Evolutionary conservation across 2,329 filamentous ascomycete genomes (phyloP).

Genomic region (Sclerotinia nivalis): DNA sequence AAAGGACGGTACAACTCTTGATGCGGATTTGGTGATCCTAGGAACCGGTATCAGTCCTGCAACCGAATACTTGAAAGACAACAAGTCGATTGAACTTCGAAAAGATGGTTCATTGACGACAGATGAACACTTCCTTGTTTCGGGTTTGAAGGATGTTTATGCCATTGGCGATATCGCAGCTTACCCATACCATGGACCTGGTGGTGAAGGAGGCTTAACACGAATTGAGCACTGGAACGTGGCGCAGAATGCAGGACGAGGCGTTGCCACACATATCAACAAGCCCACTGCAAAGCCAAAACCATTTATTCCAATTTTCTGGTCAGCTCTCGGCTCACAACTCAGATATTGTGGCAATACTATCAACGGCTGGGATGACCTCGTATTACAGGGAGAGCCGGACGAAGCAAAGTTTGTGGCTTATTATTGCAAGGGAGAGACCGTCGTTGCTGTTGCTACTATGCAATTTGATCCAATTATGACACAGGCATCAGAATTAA

Average conservation of each 20-base stretch:
- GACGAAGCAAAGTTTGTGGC: slow-evolving; percentile 81
- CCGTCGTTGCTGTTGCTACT: slow-evolving; percentile 83
- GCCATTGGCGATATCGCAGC: slow-evolving; percentile 95
- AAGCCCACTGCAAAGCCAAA: slow-evolving; percentile 62
- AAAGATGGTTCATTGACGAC: slow-evolving; percentile 84
- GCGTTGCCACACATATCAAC: slow-evolving; percentile 75
- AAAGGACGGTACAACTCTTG: slow-evolving; percentile 80
- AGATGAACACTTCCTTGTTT: slow-evolving; percentile 76
- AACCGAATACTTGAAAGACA: slow-evolving; percentile 78
- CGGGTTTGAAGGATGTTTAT: slow-evolving; percentile 78
- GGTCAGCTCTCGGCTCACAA: slow-evolving; percentile 89
- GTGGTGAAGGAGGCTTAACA: slow-evolving; percentile 68
- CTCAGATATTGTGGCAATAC: slow-evolving; percentile 93
- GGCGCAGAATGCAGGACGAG: slow-evolving; percentile 86
- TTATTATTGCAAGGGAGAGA: slow-evolving; percentile 85
- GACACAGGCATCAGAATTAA: slow-evolving; percentile 79
- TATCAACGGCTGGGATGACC: slow-evolving; percentile 76
- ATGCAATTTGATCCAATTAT: slow-evolving; percentile 91
- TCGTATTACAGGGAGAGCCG: slow-evolving; percentile 76
- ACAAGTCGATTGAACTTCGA: slow-evolving; percentile 68
- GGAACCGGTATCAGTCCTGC: slow-evolving; percentile 87
- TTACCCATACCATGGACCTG: slow-evolving; percentile 90
- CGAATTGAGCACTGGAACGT: slow-evolving; percentile 99
- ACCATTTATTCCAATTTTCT: slow-evolving; percentile 90
- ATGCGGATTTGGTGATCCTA: slow-evolving; percentile 87